These are phyloP conservation scores for Salix dunnii DNA, from an alignment of 345 rosid species.

Conservation along the genomic window DNA sequence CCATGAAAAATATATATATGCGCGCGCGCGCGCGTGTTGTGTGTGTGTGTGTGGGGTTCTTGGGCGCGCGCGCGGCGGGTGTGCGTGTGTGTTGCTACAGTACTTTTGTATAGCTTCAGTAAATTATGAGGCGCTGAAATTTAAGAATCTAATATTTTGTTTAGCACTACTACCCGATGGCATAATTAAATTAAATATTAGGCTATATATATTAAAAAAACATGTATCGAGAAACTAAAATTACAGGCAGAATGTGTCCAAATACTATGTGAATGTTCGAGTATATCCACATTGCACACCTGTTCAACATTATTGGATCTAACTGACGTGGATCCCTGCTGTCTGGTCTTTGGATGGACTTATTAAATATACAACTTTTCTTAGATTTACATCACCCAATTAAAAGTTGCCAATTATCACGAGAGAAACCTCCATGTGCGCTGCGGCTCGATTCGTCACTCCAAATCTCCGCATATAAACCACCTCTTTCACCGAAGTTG, in stretches of 20 bases:
- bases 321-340: conserved; percentile 33
- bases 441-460: conserved; percentile 10
- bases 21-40: no score
- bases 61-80: rapidly evolving
- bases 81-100: no score
- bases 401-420: neutral
- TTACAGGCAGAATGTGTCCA: neutral
- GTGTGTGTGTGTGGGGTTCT: no score
- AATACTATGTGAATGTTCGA: conserved; percentile 14
- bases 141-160: neutral
- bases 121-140: neutral
- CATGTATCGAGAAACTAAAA: neutral
- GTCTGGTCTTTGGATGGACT: neutral
- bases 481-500: no score
- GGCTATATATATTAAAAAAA: neutral
- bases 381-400: conserved; percentile 4
- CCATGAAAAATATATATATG: no score
- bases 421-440: conserved; percentile 5
- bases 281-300: conserved; percentile 18
- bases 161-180: neutral
- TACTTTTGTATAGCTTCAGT: no score
- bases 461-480: conserved; percentile 15
- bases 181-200: no score
- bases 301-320: conserved; percentile 11
- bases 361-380: neutral